A percentile compares a stretch with the other conserved stretches of the same genome.
These are phyloP conservation scores for Cardiospermum halicacabum DNA, from an alignment of 345 rosid species.

Conservation along the genomic window DNA sequence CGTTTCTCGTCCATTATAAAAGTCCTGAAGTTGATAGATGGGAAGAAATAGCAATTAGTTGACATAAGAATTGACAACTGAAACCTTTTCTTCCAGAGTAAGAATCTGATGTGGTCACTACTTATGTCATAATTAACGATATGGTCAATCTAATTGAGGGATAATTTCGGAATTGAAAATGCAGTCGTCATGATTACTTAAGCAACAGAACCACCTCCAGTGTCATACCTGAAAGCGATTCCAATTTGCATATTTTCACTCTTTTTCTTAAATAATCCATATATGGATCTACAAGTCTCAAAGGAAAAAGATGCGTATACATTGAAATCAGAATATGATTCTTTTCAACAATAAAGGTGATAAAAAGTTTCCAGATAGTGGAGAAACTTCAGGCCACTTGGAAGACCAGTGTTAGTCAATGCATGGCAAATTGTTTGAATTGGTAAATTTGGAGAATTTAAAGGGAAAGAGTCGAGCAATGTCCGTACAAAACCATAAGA, in stretches of 20 bases:
- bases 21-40: too few species aligned
- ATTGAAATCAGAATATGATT: background rate
- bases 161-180: constrained; percentile 2
- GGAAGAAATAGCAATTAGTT: background rate
- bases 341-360: background rate
- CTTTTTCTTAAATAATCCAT: too few species aligned
- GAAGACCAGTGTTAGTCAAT: background rate
- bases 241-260: too few species aligned
- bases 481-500: too few species aligned
- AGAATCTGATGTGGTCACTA: background rate
- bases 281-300: too few species aligned
- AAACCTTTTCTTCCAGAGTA: background rate
- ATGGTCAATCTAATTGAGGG: background rate
- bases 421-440: too few species aligned
- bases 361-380: background rate
- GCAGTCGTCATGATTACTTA: constrained; percentile 14
- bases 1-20: too few species aligned
- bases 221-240: too few species aligned
- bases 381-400: background rate
- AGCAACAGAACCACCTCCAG: constrained; percentile 10
- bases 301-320: background rate
- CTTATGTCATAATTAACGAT: background rate
- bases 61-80: background rate
- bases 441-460: too few species aligned
- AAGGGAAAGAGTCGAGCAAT: too few species aligned